phyloP scores from a whole-genome alignment of 1,284 basidiomycete genomes.

The Leucoagaricus sp. region DNA sequence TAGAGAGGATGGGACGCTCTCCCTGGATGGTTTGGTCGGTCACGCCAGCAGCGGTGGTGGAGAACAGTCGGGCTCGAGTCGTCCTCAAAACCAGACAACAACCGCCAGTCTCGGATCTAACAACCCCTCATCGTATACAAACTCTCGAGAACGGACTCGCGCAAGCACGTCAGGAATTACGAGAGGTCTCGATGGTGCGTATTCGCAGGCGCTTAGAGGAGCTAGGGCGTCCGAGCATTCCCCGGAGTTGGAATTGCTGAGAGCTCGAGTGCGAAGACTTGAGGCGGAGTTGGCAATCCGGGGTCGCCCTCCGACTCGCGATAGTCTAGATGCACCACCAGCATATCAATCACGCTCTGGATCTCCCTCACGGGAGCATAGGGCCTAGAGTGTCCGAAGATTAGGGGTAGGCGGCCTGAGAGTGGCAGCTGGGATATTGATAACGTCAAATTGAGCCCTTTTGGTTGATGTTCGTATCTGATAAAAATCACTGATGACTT shows the following conservation, averaged over 20 bases:
- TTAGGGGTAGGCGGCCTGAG: background rate
- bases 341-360: constrained; percentile 5
- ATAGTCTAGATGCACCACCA: background rate
- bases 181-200: background rate
- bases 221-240: background rate
- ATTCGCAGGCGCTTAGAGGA: background rate
- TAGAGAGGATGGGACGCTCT: background rate
- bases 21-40: background rate
- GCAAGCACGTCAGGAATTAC: background rate
- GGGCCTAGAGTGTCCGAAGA: background rate
- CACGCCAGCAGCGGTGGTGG: background rate
- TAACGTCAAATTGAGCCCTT: too few species aligned
- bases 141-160: too few species aligned
- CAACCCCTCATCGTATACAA: too few species aligned
- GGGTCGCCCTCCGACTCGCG: background rate
- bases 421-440: background rate
- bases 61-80: background rate
- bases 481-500: background rate
- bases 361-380: background rate
- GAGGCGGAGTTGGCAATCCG: background rate
- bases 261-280: constrained; percentile 3
- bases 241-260: constrained; percentile 1
- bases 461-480: too few species aligned
- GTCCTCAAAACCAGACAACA: background rate
- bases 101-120: too few species aligned